Conservation (phyloP, 441 rosid genomes). For the Theobroma grandiflorum region DNA sequence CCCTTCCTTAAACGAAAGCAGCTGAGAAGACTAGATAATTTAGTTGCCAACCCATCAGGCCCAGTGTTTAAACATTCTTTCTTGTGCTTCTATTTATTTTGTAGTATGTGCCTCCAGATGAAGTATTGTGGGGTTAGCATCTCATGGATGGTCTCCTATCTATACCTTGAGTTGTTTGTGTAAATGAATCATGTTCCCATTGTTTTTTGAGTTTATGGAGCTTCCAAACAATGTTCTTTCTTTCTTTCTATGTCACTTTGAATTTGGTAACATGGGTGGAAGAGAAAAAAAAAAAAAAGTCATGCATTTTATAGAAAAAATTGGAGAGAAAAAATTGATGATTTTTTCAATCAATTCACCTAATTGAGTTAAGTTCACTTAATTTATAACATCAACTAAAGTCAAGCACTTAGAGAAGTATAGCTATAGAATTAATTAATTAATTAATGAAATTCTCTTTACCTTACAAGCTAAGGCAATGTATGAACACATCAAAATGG, state of each 20-base stretch:
- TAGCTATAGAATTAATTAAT: too few species aligned
- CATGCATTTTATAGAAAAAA: too few species aligned
- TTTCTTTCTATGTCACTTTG: background rate
- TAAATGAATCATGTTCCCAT: conserved; percentile 13
- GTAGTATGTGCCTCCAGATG: background rate
- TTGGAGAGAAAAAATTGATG: too few species aligned
- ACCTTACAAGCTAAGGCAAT: too few species aligned
- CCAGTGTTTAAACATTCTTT: background rate
- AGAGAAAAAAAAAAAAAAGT: too few species aligned
- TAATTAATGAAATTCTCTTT: too few species aligned
- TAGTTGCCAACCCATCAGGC: conserved; percentile 19
- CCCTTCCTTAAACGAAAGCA: conserved; percentile 67
- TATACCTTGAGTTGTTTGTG: conserved; percentile 9
- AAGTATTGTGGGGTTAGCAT: conserved; percentile 8
- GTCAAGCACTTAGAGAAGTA: too few species aligned
- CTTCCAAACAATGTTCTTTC: background rate
- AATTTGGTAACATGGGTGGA: too few species aligned
- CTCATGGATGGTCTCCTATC: background rate
- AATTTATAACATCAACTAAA: too few species aligned
- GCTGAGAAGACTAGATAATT: conserved; percentile 53
- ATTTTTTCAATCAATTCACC: too few species aligned
- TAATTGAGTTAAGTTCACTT: too few species aligned
- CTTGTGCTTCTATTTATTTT: conserved; percentile 14
- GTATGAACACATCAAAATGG: too few species aligned
- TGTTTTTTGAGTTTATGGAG: background rate